These are phyloP conservation scores for Raffaelea ambrosiae DNA, from an alignment of 2,329 filamentous ascomycete species.

Conservation along the genomic window DNA sequence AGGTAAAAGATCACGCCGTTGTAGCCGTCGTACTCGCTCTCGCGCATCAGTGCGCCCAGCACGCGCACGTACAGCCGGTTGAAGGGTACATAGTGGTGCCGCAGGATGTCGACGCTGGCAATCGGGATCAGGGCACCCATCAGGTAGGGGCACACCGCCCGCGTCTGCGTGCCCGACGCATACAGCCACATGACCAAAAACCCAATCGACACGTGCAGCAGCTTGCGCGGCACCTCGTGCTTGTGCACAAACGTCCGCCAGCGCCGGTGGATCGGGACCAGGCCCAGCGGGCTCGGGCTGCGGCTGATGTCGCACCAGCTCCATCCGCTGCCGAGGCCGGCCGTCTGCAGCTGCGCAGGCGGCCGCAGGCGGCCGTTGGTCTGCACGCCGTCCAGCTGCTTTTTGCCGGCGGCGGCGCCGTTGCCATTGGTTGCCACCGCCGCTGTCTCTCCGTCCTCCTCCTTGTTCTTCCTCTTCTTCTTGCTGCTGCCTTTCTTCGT, in stretches of 20 bases:
- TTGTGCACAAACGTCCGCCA: constrained; percentile 91
- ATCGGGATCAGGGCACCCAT: constrained; percentile 78
- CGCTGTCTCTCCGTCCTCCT: background rate
- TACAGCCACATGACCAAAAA: constrained; percentile 89
- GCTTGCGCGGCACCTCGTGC: constrained; percentile 92
- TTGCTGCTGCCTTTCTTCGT: constrained; percentile 7
- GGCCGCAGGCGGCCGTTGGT: constrained; percentile 66
- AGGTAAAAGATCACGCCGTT: constrained; percentile 98
- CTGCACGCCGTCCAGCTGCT: constrained; percentile 4
- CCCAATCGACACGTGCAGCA: constrained; percentile 90
- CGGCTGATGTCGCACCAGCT: constrained; percentile 84
- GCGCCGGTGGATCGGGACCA: constrained; percentile 90
- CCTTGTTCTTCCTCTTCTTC: constrained; percentile 12
- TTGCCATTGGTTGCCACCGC: constrained; percentile 17
- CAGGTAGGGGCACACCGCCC: constrained; percentile 73
- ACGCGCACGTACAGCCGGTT: constrained; percentile 81
- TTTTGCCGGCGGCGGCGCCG: no score
- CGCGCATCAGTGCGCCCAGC: constrained; percentile 89
- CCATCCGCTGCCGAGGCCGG: constrained; percentile 40
- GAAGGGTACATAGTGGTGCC: constrained; percentile 71
- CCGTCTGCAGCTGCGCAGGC: constrained; percentile 38
- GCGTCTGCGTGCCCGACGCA: constrained; percentile 65
- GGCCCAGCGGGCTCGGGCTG: constrained; percentile 82
- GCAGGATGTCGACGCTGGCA: constrained; percentile 68
- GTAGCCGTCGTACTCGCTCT: constrained; percentile 88